These are phyloP conservation scores for Jackrogersella minutella DNA, from an alignment of 495 filamentous ascomycete species.

Conservation along the genomic window DNA sequence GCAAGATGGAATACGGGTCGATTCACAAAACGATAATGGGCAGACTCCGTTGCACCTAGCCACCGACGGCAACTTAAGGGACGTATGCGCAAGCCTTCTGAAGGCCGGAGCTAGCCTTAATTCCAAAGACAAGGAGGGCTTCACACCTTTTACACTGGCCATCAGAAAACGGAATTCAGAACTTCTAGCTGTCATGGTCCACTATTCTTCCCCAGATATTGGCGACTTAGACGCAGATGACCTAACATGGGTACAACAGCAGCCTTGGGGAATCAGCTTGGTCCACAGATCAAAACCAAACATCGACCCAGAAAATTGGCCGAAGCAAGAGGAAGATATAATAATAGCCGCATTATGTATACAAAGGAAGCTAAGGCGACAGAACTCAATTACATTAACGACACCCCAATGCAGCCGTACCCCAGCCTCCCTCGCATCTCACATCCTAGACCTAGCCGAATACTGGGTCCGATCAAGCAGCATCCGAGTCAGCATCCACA, in stretches of 20 bases:
- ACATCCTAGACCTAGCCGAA: constrained; percentile 34
- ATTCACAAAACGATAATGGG: constrained; percentile 16
- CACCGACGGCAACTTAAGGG: constrained; percentile 2
- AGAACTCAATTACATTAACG: neutral
- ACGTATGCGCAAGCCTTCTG: constrained; percentile 19
- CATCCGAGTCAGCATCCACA: constrained; percentile 25
- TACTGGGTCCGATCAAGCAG: constrained; percentile 36
- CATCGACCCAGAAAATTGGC: constrained; percentile 9
- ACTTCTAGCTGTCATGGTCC: constrained; percentile 3
- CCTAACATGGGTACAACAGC: constrained; percentile 20
- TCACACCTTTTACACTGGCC: constrained; percentile 10
- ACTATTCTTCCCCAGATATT: neutral
- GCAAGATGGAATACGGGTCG: constrained; percentile 11
- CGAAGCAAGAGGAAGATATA: constrained; percentile 23
- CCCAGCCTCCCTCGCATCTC: constrained; percentile 1
- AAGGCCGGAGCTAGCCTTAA: constrained; percentile 24
- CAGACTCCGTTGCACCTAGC: constrained; percentile 25
- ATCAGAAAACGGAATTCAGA: constrained; percentile 17
- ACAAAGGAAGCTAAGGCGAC: constrained; percentile 9
- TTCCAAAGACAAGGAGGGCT: neutral
- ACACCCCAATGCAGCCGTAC: neutral
- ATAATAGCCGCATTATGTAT: constrained; percentile 22
- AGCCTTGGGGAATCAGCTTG: constrained; percentile 22
- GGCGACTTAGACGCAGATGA: constrained; percentile 10
- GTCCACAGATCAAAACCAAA: neutral